A percentile compares a stretch with the other conserved stretches of the same genome.
phyloP scores from a whole-genome alignment of 257 asterid species.

The Solanum paucissectum region DNA sequence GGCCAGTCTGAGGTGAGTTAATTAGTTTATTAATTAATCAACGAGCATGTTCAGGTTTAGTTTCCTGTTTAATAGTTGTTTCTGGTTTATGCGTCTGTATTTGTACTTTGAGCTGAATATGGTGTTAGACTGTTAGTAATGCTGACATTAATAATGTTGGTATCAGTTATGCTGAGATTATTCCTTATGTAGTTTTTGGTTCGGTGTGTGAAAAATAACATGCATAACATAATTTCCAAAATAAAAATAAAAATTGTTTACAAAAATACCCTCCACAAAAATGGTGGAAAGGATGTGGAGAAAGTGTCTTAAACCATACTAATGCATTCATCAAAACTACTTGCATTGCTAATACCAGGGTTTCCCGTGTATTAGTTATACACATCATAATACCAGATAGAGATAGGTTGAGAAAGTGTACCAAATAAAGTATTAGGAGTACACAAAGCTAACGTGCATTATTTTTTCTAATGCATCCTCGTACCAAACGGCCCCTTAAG shows the following conservation, averaged over 20 bases:
- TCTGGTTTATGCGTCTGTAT: background rate
- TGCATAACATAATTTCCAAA: background rate
- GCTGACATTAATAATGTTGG: background rate
- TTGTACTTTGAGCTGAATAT: background rate
- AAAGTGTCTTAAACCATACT: background rate
- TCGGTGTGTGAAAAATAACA: background rate
- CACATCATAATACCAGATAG: background rate
- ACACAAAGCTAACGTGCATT: background rate
- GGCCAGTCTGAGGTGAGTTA: conserved; percentile 76
- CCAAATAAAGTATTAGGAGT: background rate
- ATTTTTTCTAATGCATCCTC: background rate
- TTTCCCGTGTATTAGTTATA: background rate
- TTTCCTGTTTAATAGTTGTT: background rate
- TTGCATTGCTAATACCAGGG: background rate
- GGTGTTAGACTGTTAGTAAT: background rate
- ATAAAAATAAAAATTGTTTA: background rate
- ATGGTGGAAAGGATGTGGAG: background rate
- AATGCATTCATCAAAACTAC: background rate
- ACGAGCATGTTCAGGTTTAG: background rate
- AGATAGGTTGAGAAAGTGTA: background rate
- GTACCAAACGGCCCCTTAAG: background rate
- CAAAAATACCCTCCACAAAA: background rate
- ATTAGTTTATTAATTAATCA: background rate
- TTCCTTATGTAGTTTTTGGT: background rate
- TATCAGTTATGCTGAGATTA: background rate